Base-by-base conservation (phyloP, 345 rosid genomes). In the Populus alba region DNA sequence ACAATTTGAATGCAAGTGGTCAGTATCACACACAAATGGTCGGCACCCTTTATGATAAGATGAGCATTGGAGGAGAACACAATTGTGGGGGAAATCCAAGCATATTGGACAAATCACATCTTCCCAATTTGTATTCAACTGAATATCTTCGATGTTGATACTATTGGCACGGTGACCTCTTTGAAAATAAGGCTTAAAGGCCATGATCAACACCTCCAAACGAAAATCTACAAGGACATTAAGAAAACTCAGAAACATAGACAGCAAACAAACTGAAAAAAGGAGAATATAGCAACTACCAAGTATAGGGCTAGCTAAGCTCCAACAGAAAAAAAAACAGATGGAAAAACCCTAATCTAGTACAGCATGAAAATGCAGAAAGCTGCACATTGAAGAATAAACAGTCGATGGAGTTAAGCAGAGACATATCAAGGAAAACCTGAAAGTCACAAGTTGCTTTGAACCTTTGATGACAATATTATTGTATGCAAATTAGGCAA, bases 71-170 rank as follows among this genome's bases (percentile, higher is more conserved):
- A 95, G 98, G 74, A 94, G 97, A 39, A 96, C 97, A 79, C 91
- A 78, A 68, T 94, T 96, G 79, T 94, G 99, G 74, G 99, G 99
- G 79, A 77, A 90, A 80, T 96, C 97, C 82, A 94, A 89, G 81
- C 99, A 96, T 84, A 96, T 94, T 25, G 97, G 99, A 78, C 98
- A 96, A 73, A 67, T 83, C 82, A 92, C 92, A 79, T 92, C 92
- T 66, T 91, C 97, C 95, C 90, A 90, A 66, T 87, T 86, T 67
- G 84, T 86, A 75, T 72, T 86, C 79, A 91, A 78, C 82, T 79
- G 87, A 90, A 84, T 75, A 80, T 90, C 92, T 73, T 82, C 88
- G 77, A 76, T 73, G 69, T 71, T 79, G 38, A 80, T 75, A 37
- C 75, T 73, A 73, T 81, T 79, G n/a, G 76, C 74, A 75, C 33